A percentile compares a stretch with the other conserved stretches of the same genome.
phyloP scores from a whole-genome alignment of 257 asterid genomes.

The Solanum ossicruentum region DNA sequence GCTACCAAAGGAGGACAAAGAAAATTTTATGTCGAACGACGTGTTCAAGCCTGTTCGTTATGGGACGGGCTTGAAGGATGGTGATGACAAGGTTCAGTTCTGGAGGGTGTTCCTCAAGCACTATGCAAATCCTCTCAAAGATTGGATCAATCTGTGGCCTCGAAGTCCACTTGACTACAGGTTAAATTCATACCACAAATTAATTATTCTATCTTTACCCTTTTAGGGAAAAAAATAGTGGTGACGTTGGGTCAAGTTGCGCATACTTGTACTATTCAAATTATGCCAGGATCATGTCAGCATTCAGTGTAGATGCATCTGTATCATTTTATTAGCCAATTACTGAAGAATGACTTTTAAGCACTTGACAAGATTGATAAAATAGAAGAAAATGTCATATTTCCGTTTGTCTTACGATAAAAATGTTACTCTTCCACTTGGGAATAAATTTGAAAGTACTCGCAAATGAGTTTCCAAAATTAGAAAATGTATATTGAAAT shows the following conservation, averaged over 20 bases:
- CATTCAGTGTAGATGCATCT: background rate
- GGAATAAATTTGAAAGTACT: background rate
- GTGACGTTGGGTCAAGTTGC: background rate
- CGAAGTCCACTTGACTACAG: conserved; percentile 25
- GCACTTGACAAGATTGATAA: background rate
- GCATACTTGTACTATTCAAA: too few relatives aligned
- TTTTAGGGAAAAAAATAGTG: too few relatives aligned
- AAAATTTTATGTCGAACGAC: conserved; percentile 22
- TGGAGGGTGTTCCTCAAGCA: conserved; percentile 51
- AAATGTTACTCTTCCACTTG: background rate
- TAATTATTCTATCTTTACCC: background rate
- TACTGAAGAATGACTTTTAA: background rate
- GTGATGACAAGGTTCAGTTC: conserved; percentile 19
- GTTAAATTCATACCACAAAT: background rate
- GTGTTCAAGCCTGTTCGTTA: conserved; percentile 28
- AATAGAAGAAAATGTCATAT: too few relatives aligned
- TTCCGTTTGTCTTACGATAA: too few relatives aligned
- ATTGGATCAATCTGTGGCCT: conserved; percentile 41
- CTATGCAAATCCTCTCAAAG: conserved; percentile 33
- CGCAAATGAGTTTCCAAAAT: background rate
- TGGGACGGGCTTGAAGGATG: conserved; percentile 29
- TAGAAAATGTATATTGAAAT: background rate
- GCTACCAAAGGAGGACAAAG: conserved; percentile 20
- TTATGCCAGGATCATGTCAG: background rate
- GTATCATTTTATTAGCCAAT: background rate